phyloP scores from a whole-genome alignment of 2,329 filamentous ascomycete species.

The Fusarium pininemorale region DNA sequence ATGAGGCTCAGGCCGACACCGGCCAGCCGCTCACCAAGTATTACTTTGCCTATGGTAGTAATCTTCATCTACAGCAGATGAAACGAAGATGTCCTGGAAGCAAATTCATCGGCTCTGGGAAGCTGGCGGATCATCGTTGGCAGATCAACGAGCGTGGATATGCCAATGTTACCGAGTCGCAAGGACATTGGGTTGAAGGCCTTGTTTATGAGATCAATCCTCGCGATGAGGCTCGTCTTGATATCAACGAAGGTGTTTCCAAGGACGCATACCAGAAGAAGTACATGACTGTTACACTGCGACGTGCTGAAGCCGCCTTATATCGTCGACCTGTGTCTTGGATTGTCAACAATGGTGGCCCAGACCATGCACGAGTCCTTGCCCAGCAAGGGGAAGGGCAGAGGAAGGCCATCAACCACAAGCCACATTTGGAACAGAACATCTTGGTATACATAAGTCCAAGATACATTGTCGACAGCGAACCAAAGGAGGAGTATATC shows the following conservation, averaged over 20 bases:
- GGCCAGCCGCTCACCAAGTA: conserved; percentile 43
- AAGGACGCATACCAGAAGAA: conserved; percentile 51
- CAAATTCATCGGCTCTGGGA: conserved; percentile 50
- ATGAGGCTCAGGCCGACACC: conserved; percentile 26
- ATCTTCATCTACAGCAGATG: conserved; percentile 57
- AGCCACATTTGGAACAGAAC: conserved; percentile 42
- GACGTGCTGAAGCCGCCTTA: conserved; percentile 45
- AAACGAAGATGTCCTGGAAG: conserved; percentile 54
- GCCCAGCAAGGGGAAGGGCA: conserved; percentile 29
- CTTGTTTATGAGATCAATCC: conserved; percentile 53
- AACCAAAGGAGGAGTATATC: conserved; percentile 52
- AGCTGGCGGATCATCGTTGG: conserved; percentile 53
- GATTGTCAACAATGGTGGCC: conserved; percentile 51
- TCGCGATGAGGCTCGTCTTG: conserved; percentile 51
- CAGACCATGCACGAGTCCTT: conserved; percentile 39
- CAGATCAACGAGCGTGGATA: conserved; percentile 59
- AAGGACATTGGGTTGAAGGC: conserved; percentile 51
- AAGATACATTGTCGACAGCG: conserved; percentile 45
- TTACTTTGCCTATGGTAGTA: conserved; percentile 60
- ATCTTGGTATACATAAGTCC: conserved; percentile 54
- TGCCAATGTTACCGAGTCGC: conserved; percentile 52
- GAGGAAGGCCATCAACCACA: conserved; percentile 23
- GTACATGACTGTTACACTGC: conserved; percentile 46
- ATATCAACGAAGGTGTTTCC: conserved; percentile 53
- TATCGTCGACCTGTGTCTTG: conserved; percentile 50